Evolutionary conservation across 441 rosid species (phyloP).

Genomic region (Populus hybrid): DNA sequence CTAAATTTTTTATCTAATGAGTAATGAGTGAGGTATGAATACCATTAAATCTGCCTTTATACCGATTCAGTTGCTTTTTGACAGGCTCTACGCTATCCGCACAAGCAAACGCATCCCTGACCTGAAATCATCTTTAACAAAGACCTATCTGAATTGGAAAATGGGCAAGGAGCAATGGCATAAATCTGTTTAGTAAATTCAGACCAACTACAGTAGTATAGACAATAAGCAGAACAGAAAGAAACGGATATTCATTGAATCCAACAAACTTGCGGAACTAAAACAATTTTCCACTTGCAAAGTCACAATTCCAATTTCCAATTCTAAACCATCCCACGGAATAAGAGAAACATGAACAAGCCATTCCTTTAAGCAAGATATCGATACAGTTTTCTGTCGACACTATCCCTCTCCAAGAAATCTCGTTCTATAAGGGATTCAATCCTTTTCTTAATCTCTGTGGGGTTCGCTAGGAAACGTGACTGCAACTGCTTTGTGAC

Average conservation of each 20-base stretch:
- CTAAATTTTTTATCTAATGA: too few species aligned
- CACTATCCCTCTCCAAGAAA: slow-evolving; percentile 89
- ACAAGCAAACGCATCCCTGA: background rate
- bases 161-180: background rate
- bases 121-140: background rate
- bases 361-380: slow-evolving; percentile 69
- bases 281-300: slow-evolving; percentile 37
- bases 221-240: slow-evolving; percentile 11
- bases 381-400: slow-evolving; percentile 83
- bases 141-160: background rate
- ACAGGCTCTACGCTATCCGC: background rate
- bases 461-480: slow-evolving; percentile 88
- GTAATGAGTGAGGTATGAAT: too few species aligned
- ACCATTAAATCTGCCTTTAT: too few species aligned
- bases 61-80: too few species aligned
- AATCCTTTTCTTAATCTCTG: slow-evolving; percentile 90
- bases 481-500: slow-evolving; percentile 93
- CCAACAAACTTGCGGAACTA: slow-evolving; percentile 31
- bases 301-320: slow-evolving; percentile 33
- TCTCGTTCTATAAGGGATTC: slow-evolving; percentile 95
- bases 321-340: slow-evolving; percentile 29
- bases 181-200: background rate
- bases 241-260: slow-evolving; percentile 36
- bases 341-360: slow-evolving; percentile 20
- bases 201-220: background rate